phyloP scores from a whole-genome alignment of 2,329 filamentous ascomycete species.

The Aspergillus ruber region DNA sequence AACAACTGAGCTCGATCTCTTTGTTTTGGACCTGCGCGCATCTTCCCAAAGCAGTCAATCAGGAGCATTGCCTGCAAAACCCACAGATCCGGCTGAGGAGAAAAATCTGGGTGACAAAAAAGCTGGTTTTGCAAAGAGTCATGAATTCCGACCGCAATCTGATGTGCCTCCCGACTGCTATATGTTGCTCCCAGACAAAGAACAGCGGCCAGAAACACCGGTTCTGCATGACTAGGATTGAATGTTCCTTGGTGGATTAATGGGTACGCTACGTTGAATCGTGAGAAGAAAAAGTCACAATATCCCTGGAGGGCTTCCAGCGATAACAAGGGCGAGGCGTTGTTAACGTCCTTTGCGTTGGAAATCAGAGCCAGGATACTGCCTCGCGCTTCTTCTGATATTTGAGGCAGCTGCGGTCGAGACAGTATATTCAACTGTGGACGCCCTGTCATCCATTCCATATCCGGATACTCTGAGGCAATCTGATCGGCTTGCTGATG shows the following conservation, averaged over 20 bases:
- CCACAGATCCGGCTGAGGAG: conserved; percentile 54
- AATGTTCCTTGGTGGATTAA: conserved; percentile 56
- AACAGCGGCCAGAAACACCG: conserved; percentile 50
- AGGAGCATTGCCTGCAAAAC: conserved; percentile 56
- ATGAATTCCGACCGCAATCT: conserved; percentile 57
- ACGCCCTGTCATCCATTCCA: conserved; percentile 24
- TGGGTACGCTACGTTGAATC: conserved; percentile 57
- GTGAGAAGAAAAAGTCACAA: conserved; percentile 54
- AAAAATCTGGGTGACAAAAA: conserved; percentile 53
- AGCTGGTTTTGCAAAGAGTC: conserved; percentile 55
- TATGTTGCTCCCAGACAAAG: conserved; percentile 58
- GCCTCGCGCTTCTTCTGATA: conserved; percentile 29
- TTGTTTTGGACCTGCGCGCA: conserved; percentile 55
- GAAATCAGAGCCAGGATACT: conserved; percentile 47
- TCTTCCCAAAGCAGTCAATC: conserved; percentile 61
- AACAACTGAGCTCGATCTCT: conserved; percentile 59
- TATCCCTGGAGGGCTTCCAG: conserved; percentile 49
- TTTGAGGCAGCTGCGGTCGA: conserved; percentile 12
- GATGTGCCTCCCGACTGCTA: conserved; percentile 52
- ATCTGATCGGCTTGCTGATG: neutral
- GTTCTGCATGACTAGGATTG: conserved; percentile 44
- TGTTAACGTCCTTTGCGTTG: conserved; percentile 41
- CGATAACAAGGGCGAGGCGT: conserved; percentile 48
- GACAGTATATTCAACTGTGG: conserved; percentile 6
- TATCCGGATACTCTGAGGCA: conserved; percentile 10